phyloP scores from a whole-genome alignment of 2,329 filamentous ascomycete genomes.

The Cladobotryum protrusum region DNA sequence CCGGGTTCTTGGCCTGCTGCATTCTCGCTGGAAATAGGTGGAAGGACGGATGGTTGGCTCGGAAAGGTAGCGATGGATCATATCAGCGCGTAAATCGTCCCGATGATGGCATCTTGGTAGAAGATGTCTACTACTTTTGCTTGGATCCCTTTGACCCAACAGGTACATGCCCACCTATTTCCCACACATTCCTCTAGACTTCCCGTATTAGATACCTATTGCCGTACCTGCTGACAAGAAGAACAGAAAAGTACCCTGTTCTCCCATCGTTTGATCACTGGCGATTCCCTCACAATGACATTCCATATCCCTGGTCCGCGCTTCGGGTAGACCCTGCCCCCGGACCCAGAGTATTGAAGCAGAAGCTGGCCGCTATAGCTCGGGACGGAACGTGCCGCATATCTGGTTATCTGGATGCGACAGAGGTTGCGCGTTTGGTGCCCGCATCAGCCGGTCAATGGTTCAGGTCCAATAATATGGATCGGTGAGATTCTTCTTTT shows the following conservation, averaged over 20 bases:
- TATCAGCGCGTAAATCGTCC: neutral
- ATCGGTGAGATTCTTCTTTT: neutral
- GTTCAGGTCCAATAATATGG: slow-evolving; percentile 4
- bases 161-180: neutral
- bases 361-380: neutral
- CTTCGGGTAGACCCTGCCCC: neutral
- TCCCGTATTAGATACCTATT: no score
- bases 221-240: no score
- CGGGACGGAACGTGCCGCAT: neutral
- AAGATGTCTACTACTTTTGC: slow-evolving; percentile 4
- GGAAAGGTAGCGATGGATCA: neutral
- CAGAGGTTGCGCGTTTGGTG: neutral
- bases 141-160: neutral
- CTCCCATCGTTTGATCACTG: slow-evolving; percentile 7
- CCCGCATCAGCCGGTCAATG: neutral
- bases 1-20: slow-evolving; percentile 3
- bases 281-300: slow-evolving; percentile 3
- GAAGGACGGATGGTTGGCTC: neutral
- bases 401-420: neutral
- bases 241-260: slow-evolving; percentile 3
- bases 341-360: neutral
- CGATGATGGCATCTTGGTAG: slow-evolving; percentile 1
- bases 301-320: slow-evolving; percentile 1
- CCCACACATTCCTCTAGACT: neutral
- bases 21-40: slow-evolving; percentile 4